A percentile compares a stretch with the other conserved stretches of the same genome.
These are phyloP conservation scores for Sambucus nigra DNA, from an alignment of 129 eudicot genomes.

Conservation along the genomic window DNA sequence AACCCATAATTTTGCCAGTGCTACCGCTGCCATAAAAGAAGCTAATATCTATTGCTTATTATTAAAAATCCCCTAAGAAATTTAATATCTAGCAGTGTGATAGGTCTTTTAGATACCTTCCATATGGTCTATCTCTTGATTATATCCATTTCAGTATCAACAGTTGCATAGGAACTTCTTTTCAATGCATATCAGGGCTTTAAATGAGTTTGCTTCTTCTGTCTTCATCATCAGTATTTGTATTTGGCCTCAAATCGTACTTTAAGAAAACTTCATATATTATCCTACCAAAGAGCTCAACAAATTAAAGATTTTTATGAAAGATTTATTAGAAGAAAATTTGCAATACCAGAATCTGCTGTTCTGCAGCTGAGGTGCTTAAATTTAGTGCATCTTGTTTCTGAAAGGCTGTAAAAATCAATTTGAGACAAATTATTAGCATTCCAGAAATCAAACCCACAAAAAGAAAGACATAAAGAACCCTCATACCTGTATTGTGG, in stretches of 20 bases:
- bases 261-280: not conserved
- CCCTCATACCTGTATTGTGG: constrained; percentile 36
- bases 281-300: constrained; percentile 1
- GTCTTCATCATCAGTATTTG: not conserved
- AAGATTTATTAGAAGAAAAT: constrained; percentile 8
- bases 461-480: not conserved
- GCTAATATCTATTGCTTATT: too few relatives aligned
- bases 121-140: not conserved
- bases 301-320: not conserved
- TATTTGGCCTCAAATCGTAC: not conserved
- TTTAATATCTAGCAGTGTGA: too few relatives aligned
- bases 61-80: too few relatives aligned
- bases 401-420: constrained; percentile 25
- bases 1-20: too few relatives aligned
- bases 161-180: too few relatives aligned
- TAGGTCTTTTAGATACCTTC: too few relatives aligned
- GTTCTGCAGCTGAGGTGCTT: constrained; percentile 77
- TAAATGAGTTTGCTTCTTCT: not conserved
- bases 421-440: not conserved
- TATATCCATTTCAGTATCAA: not conserved
- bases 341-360: constrained; percentile 78
- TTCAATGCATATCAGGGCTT: not conserved
- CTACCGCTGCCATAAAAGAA: too few relatives aligned
- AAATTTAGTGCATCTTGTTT: constrained; percentile 39
- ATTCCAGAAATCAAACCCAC: not conserved